These are phyloP conservation scores for Circinella minor DNA, from an alignment of 371 early-diverging fungal genomes.

Conservation along the genomic window DNA sequence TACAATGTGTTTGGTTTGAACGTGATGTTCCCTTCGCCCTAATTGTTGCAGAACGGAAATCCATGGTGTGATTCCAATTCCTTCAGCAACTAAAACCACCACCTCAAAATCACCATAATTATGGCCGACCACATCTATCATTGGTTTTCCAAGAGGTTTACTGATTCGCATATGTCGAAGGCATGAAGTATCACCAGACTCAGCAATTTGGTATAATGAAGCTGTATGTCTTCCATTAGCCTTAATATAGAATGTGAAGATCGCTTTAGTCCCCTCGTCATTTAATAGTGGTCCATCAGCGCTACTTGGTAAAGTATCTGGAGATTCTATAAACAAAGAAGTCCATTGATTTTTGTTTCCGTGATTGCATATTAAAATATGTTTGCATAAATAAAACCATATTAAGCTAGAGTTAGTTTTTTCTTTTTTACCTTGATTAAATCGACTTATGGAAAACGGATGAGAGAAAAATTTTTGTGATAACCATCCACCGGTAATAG, in stretches of 20 bases:
- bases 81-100: slow-evolving; percentile 42
- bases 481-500: slow-evolving; percentile 20
- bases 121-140: slow-evolving; percentile 15
- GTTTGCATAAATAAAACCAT: background rate
- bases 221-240: slow-evolving; percentile 29
- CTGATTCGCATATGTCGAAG: slow-evolving; percentile 27
- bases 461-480: slow-evolving; percentile 24
- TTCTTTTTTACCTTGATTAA: slow-evolving; percentile 19
- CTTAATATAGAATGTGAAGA: slow-evolving; percentile 38
- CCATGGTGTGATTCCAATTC: slow-evolving; percentile 53
- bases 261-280: slow-evolving; percentile 10
- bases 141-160: slow-evolving; percentile 31
- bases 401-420: background rate
- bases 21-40: slow-evolving; percentile 16
- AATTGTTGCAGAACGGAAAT: slow-evolving; percentile 36
- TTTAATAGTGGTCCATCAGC: background rate
- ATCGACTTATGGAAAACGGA: slow-evolving; percentile 44
- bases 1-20: slow-evolving; percentile 21
- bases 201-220: slow-evolving; percentile 16
- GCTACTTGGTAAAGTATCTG: background rate
- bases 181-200: background rate
- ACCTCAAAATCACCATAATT: slow-evolving; percentile 34
- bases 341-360: no score
- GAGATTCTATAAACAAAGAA: background rate
- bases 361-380: no score